Conservation (phyloP, 495 filamentous ascomycete genomes). For the Physcia stellaris region DNA sequence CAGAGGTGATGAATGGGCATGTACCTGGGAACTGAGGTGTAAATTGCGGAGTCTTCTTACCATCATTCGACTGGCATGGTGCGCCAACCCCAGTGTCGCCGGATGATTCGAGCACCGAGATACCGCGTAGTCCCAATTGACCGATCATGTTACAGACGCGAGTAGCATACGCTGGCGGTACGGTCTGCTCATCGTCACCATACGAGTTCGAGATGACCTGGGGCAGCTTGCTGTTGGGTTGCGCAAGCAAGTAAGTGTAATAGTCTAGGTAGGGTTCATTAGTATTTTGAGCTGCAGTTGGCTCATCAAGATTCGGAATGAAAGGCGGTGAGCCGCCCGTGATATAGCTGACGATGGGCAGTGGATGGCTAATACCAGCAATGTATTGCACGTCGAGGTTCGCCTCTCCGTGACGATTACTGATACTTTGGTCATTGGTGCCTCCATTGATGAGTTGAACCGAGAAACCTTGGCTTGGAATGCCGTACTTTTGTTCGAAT, state of each 20-base stretch:
- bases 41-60: conserved; percentile 44
- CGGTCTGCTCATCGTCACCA: conserved; percentile 56
- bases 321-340: conserved; percentile 41
- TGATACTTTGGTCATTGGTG: conserved; percentile 34
- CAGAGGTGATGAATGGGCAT: conserved; percentile 54
- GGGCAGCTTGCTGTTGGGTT: conserved; percentile 50
- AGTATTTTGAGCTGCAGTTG: conserved; percentile 30
- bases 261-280: conserved; percentile 82
- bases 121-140: conserved; percentile 49
- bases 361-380: conserved; percentile 26
- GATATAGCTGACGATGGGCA: conserved; percentile 37
- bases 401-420: conserved; percentile 44
- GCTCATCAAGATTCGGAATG: conserved; percentile 43
- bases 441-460: conserved; percentile 42
- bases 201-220: conserved; percentile 68
- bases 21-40: conserved; percentile 47
- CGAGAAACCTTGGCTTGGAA: conserved; percentile 39
- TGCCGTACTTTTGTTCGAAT: conserved; percentile 21
- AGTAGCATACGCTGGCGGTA: conserved; percentile 43
- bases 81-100: conserved; percentile 47
- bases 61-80: conserved; percentile 45
- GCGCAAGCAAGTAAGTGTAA: conserved; percentile 50
- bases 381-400: conserved; percentile 68
- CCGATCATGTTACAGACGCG: conserved; percentile 44
- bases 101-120: conserved; percentile 46